These are phyloP conservation scores for Daedalea quercina DNA, from an alignment of 768 basidiomycete species.

Conservation along the genomic window DNA sequence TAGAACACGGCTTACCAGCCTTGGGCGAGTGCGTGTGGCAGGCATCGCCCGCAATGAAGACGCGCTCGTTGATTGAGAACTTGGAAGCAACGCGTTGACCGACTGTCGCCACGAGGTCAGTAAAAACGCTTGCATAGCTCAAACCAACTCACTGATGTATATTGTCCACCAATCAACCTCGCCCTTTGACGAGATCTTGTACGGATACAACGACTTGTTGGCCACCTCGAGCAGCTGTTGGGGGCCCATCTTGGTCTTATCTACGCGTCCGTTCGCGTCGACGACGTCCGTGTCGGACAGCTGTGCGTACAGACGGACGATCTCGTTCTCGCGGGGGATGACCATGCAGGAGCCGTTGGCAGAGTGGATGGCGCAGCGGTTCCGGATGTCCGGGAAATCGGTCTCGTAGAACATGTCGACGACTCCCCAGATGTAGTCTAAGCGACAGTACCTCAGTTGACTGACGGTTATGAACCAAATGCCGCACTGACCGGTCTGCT, in stretches of 20 bases:
- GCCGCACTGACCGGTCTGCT: slow-evolving; percentile 42
- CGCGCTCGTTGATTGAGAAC: slow-evolving; percentile 40
- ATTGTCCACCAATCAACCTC: slow-evolving; percentile 44
- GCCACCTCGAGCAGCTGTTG: slow-evolving; percentile 37
- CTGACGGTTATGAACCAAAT: slow-evolving; percentile 2
- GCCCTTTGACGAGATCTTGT: slow-evolving; percentile 23
- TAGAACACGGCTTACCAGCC: slow-evolving; percentile 25
- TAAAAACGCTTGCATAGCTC: neutral
- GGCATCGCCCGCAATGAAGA: slow-evolving; percentile 53
- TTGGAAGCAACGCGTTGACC: slow-evolving; percentile 49
- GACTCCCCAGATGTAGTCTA: slow-evolving; percentile 80
- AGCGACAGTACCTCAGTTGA: slow-evolving; percentile 17
- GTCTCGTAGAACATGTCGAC: slow-evolving; percentile 48
- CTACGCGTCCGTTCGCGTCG: slow-evolving; percentile 35
- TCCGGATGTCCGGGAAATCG: slow-evolving; percentile 49
- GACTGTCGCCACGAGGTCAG: slow-evolving; percentile 25
- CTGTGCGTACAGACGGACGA: slow-evolving; percentile 46
- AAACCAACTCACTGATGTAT: slow-evolving; percentile 34
- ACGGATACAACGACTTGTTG: slow-evolving; percentile 34
- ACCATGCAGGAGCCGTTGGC: slow-evolving; percentile 42
- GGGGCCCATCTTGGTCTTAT: slow-evolving; percentile 32
- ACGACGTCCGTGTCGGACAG: slow-evolving; percentile 33
- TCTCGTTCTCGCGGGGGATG: slow-evolving; percentile 43
- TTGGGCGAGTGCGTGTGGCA: slow-evolving; percentile 41
- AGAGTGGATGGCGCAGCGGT: slow-evolving; percentile 43